Conservation (phyloP, 139 green algal genomes). For the Dunaliella sp. region DNA sequence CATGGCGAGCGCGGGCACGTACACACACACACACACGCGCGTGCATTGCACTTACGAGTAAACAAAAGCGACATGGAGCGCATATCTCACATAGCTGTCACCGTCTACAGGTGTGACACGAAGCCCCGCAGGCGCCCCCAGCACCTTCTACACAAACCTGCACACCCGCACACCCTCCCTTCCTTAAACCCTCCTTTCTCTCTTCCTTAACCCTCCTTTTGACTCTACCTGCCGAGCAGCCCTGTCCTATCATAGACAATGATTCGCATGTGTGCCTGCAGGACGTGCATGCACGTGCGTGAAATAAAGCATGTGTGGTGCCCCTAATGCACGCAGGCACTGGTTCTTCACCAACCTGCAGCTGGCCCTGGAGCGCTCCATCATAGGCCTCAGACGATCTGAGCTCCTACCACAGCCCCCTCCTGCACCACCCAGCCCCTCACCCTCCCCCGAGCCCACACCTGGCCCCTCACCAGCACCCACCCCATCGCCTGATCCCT, state of each 20-base stretch:
- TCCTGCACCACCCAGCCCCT: not conserved
- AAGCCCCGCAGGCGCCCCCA: not conserved
- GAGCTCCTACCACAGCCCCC: not conserved
- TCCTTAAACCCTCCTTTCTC: not conserved
- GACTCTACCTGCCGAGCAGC: not conserved
- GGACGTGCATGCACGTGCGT: no score
- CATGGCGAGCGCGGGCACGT: no score
- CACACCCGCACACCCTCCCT: not conserved
- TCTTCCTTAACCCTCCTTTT: not conserved
- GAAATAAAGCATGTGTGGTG: no score
- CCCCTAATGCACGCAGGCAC: slow-evolving; percentile 59
- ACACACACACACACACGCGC: no score
- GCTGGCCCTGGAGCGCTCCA: slow-evolving; percentile 42
- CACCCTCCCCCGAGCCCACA: not conserved
- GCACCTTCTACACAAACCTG: not conserved
- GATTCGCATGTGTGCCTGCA: no score
- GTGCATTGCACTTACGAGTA: no score
- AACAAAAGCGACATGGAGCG: no score
- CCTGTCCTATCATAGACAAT: no score
- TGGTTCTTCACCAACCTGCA: slow-evolving; percentile 83
- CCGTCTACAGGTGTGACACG: no score
- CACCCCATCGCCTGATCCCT: not conserved
- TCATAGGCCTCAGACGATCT: slow-evolving; percentile 42
- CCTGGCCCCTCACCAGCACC: not conserved
- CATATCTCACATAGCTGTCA: no score